These are phyloP conservation scores for Alternaria postmessia DNA, from an alignment of 2,329 filamentous ascomycete genomes.

Conservation along the genomic window DNA sequence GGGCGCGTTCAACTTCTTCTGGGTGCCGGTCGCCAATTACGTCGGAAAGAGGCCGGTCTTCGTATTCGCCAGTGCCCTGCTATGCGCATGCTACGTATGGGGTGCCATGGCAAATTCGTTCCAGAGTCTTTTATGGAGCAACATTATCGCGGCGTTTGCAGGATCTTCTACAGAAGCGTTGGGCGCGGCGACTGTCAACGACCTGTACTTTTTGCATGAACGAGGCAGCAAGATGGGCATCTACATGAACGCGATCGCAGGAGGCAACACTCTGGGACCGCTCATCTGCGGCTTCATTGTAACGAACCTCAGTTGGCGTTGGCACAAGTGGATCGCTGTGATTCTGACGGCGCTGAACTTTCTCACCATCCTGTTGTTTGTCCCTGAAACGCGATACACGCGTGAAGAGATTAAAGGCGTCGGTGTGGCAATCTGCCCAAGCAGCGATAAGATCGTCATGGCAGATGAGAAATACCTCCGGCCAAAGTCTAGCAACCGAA, in stretches of 20 bases:
- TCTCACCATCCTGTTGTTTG: slow-evolving; percentile 46
- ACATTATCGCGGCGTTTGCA: slow-evolving; percentile 57
- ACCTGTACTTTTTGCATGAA: slow-evolving; percentile 40
- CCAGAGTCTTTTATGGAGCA: slow-evolving; percentile 55
- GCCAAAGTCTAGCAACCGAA: slow-evolving; percentile 3
- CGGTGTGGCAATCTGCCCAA: slow-evolving; percentile 5
- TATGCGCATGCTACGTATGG: slow-evolving; percentile 58
- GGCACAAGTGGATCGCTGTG: slow-evolving; percentile 49
- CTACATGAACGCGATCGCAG: slow-evolving; percentile 50
- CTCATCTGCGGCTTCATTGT: slow-evolving; percentile 52
- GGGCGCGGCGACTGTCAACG: slow-evolving; percentile 52
- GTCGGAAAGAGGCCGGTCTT: slow-evolving; percentile 60
- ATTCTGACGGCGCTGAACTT: slow-evolving; percentile 44
- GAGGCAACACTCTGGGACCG: slow-evolving; percentile 52
- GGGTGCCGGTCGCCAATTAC: slow-evolving; percentile 59
- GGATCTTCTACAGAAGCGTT: slow-evolving; percentile 57
- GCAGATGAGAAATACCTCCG: slow-evolving; percentile 13
- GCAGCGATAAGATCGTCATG: slow-evolving; percentile 22
- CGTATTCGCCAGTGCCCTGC: slow-evolving; percentile 55
- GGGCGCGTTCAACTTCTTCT: slow-evolving; percentile 62
- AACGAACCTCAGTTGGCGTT: slow-evolving; percentile 47
- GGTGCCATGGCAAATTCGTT: slow-evolving; percentile 55
- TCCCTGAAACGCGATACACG: slow-evolving; percentile 51
- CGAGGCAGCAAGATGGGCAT: slow-evolving; percentile 48
- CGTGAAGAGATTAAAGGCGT: slow-evolving; percentile 23